Conservation (phyloP, 768 basidiomycete genomes). For the Boletellus ananas region DNA sequence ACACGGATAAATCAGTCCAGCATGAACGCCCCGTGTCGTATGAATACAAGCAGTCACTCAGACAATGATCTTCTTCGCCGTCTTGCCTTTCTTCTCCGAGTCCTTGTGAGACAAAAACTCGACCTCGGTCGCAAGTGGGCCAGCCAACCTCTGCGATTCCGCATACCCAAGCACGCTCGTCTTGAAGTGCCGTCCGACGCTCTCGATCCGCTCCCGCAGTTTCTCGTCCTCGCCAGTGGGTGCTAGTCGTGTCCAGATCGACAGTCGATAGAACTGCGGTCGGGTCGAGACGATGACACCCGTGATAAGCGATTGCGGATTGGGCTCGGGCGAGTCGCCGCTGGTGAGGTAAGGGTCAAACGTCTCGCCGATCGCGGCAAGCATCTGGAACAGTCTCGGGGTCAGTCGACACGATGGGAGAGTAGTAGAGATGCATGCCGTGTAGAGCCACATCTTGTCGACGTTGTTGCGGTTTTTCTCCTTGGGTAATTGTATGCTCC, state of each 20-base stretch:
- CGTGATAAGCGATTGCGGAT: conserved; percentile 67
- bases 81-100: conserved; percentile 90
- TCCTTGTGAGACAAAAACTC: conserved; percentile 95
- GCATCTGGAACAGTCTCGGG: conserved; percentile 65
- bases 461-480: conserved; percentile 85
- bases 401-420: conserved; percentile 1
- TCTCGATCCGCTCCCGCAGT: conserved; percentile 77
- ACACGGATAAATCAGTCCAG: conserved; percentile 32
- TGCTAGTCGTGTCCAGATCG: conserved; percentile 94
- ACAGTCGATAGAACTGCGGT: conserved; percentile 92
- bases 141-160: conserved; percentile 69
- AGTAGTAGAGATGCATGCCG: conserved; percentile 46
- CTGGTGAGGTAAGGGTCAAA: conserved; percentile 81
- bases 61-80: conserved; percentile 72
- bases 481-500: conserved; percentile 95
- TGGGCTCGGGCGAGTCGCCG: conserved; percentile 39
- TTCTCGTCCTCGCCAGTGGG: conserved; percentile 53
- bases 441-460: conserved; percentile 98
- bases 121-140: conserved; percentile 91
- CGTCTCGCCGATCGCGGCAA: conserved; percentile 98
- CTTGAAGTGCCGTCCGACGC: conserved; percentile 90
- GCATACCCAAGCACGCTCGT: conserved; percentile 77
- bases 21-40: conserved; percentile 14
- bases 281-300: conserved; percentile 95
- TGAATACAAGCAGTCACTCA: conserved; percentile 32